Percentiles rank a stretch among this genome's conserved stretches.
phyloP scores from a whole-genome alignment of 352 stramenopile species.

The Phytophthora idaei region DNA sequence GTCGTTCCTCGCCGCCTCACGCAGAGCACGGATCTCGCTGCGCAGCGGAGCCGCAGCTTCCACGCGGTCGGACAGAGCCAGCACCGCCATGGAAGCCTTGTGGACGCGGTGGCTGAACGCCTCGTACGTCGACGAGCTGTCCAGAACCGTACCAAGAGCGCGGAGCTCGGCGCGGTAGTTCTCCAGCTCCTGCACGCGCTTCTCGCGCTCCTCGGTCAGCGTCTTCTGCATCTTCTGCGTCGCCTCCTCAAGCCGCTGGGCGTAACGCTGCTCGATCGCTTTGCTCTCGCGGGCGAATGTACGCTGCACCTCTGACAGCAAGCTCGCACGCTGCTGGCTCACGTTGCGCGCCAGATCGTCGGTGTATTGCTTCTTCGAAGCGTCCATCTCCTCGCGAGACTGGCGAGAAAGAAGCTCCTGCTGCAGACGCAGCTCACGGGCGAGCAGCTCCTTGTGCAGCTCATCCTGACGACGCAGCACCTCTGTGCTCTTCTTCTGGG shows the following conservation, averaged over 20 bases:
- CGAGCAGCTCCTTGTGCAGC: conserved; percentile 77
- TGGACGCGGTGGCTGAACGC: conserved; percentile 87
- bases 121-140: conserved; percentile 82
- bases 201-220: conserved; percentile 63
- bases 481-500: conserved; percentile 73
- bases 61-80: conserved; percentile 82
- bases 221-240: conserved; percentile 64
- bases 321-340: conserved; percentile 55
- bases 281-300: conserved; percentile 70
- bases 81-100: conserved; percentile 79
- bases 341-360: conserved; percentile 68
- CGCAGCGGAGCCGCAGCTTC: conserved; percentile 74
- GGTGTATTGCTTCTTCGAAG: conserved; percentile 69
- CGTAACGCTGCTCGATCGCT: conserved; percentile 60
- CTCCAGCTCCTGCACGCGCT: conserved; percentile 66
- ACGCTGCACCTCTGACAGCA: conserved; percentile 63
- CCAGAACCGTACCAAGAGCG: conserved; percentile 69
- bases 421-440: conserved; percentile 78
- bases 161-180: conserved; percentile 68
- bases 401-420: conserved; percentile 68
- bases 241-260: conserved; percentile 52
- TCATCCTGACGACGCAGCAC: conserved; percentile 69
- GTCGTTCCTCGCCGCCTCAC: conserved; percentile 74
- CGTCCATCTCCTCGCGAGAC: conserved; percentile 62
- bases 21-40: conserved; percentile 73